Evolutionary conservation across 148 eudicot species (phyloP).

Genomic region (Rhododendron mucronatum): DNA sequence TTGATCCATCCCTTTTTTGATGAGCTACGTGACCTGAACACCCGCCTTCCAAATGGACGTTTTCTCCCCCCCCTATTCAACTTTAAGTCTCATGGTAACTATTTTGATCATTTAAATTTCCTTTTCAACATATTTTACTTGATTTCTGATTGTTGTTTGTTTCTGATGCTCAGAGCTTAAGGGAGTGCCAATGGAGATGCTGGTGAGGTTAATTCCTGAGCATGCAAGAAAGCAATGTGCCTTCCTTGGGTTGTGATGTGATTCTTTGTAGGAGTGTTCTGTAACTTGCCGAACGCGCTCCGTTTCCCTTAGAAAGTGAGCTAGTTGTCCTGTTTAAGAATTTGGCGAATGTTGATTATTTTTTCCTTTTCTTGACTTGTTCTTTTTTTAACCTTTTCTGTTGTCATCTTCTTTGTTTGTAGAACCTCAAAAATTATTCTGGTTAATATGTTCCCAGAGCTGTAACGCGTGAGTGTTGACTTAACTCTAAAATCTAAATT

Average conservation of each 20-base stretch:
- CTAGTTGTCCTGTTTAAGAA: neutral
- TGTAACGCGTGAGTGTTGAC: slow-evolving; percentile 1
- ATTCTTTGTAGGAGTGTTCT: neutral
- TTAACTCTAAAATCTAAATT: neutral
- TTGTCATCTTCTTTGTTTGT: slow-evolving; percentile 6
- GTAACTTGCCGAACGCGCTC: slow-evolving; percentile 9
- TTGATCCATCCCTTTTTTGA: slow-evolving; percentile 70
- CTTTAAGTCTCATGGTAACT: slow-evolving; percentile 72
- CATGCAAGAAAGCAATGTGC: slow-evolving; percentile 78
- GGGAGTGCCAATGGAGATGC: slow-evolving; percentile 51
- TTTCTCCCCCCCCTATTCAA: slow-evolving; percentile 76
- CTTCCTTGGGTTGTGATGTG: slow-evolving; percentile 36
- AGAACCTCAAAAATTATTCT: neutral
- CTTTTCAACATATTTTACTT: neutral
- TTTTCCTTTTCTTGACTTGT: slow-evolving; percentile 9
- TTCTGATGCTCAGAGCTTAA: slow-evolving; percentile 52
- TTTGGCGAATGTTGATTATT: slow-evolving; percentile 1
- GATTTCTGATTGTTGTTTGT: neutral
- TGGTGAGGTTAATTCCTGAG: slow-evolving; percentile 61
- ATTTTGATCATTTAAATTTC: neutral
- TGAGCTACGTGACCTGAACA: slow-evolving; percentile 72
- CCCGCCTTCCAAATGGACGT: slow-evolving; percentile 77
- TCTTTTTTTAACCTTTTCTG: neutral
- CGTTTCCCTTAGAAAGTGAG: slow-evolving; percentile 10
- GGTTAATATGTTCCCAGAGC: neutral